Evolutionary conservation across 83 land plant species (phyloP).

Genomic region (Thuja plicata): DNA sequence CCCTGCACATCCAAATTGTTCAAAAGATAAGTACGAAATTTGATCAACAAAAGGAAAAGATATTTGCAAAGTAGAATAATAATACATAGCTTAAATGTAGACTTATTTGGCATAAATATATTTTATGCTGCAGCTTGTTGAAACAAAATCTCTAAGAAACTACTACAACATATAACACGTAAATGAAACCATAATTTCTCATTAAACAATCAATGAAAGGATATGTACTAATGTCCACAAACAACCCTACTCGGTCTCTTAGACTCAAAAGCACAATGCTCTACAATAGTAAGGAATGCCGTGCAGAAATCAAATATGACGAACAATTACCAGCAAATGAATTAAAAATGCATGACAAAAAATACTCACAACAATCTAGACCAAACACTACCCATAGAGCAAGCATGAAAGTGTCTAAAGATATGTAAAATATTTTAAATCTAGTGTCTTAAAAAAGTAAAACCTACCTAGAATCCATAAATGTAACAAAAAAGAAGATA

Average conservation of each 20-base stretch:
- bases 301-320: background rate
- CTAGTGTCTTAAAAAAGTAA: background rate
- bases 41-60: background rate
- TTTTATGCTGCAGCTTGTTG: background rate
- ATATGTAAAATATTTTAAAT: background rate
- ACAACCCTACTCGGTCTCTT: background rate
- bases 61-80: background rate
- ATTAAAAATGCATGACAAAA: background rate
- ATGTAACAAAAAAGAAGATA: background rate
- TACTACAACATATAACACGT: background rate
- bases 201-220: background rate
- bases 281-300: background rate
- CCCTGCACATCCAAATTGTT: slow-evolving; percentile 2
- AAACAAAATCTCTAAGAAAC: slow-evolving; percentile 11
- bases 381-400: background rate
- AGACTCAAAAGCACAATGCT: background rate
- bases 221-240: background rate
- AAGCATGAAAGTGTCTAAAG: background rate
- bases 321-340: background rate
- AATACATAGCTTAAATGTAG: background rate
- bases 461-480: background rate
- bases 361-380: background rate
- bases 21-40: background rate
- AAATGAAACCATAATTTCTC: background rate
- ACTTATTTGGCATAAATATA: background rate